These are phyloP conservation scores for Filobasidium uniguttulatum DNA, from an alignment of 1,284 basidiomycete genomes.

Conservation along the genomic window DNA sequence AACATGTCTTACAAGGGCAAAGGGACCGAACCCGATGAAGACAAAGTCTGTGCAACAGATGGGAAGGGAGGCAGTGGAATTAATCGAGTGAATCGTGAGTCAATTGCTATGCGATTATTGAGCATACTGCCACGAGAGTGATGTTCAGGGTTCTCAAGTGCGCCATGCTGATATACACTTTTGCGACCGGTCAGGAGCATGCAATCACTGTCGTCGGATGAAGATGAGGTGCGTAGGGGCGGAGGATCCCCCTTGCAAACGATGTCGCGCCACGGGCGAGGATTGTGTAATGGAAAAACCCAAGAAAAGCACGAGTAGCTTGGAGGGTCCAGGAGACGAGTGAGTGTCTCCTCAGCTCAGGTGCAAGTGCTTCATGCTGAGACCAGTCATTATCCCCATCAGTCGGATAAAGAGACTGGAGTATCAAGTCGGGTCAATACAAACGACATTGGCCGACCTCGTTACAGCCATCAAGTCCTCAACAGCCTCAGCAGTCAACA, in stretches of 20 bases:
- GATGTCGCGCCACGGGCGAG: constrained; percentile 68
- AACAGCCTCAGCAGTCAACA: background rate
- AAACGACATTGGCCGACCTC: constrained; percentile 62
- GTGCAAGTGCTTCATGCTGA: background rate
- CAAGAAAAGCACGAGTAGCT: constrained; percentile 44
- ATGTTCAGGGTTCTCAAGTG: too few species aligned
- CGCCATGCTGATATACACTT: too few species aligned
- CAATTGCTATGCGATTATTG: background rate
- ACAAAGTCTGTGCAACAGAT: constrained; percentile 6
- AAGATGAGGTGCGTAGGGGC: constrained; percentile 53
- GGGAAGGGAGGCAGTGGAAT: constrained; percentile 22
- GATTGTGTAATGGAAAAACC: constrained; percentile 85
- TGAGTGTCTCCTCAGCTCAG: background rate
- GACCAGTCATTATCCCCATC: constrained; percentile 1
- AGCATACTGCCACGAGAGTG: too few species aligned
- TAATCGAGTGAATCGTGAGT: constrained; percentile 35
- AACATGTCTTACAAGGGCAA: background rate
- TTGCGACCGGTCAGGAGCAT: too few species aligned
- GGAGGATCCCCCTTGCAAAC: constrained; percentile 77
- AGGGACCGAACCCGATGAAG: background rate
- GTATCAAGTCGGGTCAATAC: constrained; percentile 61
- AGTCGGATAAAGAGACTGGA: constrained; percentile 79
- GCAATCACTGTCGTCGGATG: constrained; percentile 35
- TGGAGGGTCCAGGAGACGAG: constrained; percentile 11
- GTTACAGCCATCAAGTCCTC: constrained; percentile 37